Evolutionary conservation across 305 asterid genomes (phyloP), one percentile per base, ranked within the genome.

Genomic region (Plantago coronopus): DNA sequence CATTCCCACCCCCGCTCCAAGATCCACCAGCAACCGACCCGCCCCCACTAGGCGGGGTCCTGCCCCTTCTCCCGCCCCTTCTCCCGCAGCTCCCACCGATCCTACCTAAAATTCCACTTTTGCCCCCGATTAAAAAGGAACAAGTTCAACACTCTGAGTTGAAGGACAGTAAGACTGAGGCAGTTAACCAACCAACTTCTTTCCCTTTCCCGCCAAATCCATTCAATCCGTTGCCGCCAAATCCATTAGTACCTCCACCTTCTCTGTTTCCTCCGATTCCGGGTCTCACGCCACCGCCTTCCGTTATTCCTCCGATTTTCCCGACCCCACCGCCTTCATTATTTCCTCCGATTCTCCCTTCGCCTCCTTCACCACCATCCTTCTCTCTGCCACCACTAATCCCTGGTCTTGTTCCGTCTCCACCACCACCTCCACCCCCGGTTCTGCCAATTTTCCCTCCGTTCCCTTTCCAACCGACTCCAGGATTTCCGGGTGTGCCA

Each of bases 401-500:
- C 22, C 93, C 97, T 10, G 85, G 88, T 9, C 12, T 74, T 23
- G 62, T 66, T 57, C 81, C 91, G 1, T 64, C 88, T n/a, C 81
- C 82, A 1, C 68, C 84, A 16, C 81, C 83, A 7, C 83, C 83
- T 4, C 62, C 77, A 0, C 60, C 85, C 19, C 81, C 85, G 3
- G 9, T 27, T 45, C 57, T 78, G 11, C 84, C 83, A 0, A 34
- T 71, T n/a, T n/a, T 83, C 58, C 89, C 89, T 38, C 81, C 87
- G 1, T 74, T 87, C 42, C 94, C 96, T 12, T 81, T 84, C 75
- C 91, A 62, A 69, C 95, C 94, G 3, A 46, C 66, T 0, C 93
- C 95, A 5, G 91, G 96, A 44, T 62, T 82, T 66, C 95, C 96
- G 3, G 95, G 96, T 61, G 85, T 67, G 66, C 95, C 93, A 31